A percentile compares a stretch with the other conserved stretches of the same genome.
phyloP scores from a whole-genome alignment of 1,139 yeast species.

The Yamadazyma dushanensis region DNA sequence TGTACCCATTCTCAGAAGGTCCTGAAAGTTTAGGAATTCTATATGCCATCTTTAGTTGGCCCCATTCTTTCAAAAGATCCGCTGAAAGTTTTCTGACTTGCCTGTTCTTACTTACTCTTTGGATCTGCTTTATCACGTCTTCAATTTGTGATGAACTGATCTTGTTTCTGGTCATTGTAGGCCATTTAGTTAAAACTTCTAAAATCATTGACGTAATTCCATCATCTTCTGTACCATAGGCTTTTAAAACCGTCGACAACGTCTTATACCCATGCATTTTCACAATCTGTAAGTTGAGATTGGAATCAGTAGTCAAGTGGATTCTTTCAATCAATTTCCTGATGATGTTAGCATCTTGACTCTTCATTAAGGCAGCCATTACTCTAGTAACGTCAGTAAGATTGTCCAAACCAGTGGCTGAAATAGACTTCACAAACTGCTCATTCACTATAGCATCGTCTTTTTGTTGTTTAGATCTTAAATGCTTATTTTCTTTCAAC shows the following conservation, averaged over 20 bases:
- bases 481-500: slow-evolving; percentile 58
- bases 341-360: slow-evolving; percentile 68
- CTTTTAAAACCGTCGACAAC: slow-evolving; percentile 58
- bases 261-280: slow-evolving; percentile 88
- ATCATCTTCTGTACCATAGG: slow-evolving; percentile 32
- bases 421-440: slow-evolving; percentile 61
- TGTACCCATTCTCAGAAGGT: slow-evolving; percentile 7
- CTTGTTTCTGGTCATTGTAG: slow-evolving; percentile 77
- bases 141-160: slow-evolving; percentile 81
- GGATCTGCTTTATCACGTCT: slow-evolving; percentile 52
- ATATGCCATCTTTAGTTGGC: slow-evolving; percentile 73
- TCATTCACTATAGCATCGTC: slow-evolving; percentile 64
- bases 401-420: slow-evolving; percentile 49
- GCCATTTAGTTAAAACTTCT: slow-evolving; percentile 68
- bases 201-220: slow-evolving; percentile 49
- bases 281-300: slow-evolving; percentile 61
- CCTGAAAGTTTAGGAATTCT: slow-evolving; percentile 62
- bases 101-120: slow-evolving; percentile 26
- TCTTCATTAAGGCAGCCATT: slow-evolving; percentile 79
- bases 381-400: slow-evolving; percentile 71
- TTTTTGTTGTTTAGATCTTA: slow-evolving; percentile 46
- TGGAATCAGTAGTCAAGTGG: slow-evolving; percentile 52
- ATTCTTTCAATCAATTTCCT: slow-evolving; percentile 69
- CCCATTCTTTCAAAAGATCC: slow-evolving; percentile 66
- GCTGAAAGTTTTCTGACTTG: slow-evolving; percentile 39